Evolutionary conservation across 2,329 filamentous ascomycete species (phyloP), one percentile per base, ranked within the genome.

Genomic region (Diaporthe sp.): DNA sequence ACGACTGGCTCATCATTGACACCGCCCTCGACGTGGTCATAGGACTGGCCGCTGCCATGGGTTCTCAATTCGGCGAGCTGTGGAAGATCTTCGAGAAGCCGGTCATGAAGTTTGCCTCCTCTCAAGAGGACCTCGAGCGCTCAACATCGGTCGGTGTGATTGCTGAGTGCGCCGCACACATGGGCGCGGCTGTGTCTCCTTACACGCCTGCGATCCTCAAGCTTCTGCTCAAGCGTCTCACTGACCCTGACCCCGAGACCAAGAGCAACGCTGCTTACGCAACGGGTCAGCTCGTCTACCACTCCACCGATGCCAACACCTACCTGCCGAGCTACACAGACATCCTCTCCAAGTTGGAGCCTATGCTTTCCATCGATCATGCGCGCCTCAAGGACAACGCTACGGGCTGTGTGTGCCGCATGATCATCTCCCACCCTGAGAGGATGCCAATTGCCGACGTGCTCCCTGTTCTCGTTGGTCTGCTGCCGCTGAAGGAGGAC

Each of bases 51-150:
- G 91, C 92, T 63, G 95, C 95, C 44, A 92, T 98, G 20, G 97
- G 97, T 53, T 84, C 90, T 31, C 92, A 92, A 79, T 98, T 98
- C 81, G 90, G 90, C 74, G 94, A 98, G 87, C 88, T 98, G 77
- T 98, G 95, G 95, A 97, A 98, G 89, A 92, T 98, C 80, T 98
- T 98, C 79, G 94, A 98, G 88, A 96, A 97, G 89, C 94, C 94
- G 51, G 90, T 98, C 80, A 88, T 98, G 82, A 96, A 95, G 86
- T 97, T 95, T 81, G 93, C 95, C 71, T 94, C 93, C 83, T 96
- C 95, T 77, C 93, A 93, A 79, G 96, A 98, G 85, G 89, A 93
- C 67, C 92, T 95, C 51, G 96, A 98, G 88, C 94, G 97, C 72
- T 96, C 94, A 47, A 95, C 95, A 28, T 94, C 96, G 65, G 94